A percentile compares a stretch with the other conserved stretches of the same genome.
Evolutionary conservation across 331 rosid genomes (phyloP).

Genomic region (Quercus lobata): DNA sequence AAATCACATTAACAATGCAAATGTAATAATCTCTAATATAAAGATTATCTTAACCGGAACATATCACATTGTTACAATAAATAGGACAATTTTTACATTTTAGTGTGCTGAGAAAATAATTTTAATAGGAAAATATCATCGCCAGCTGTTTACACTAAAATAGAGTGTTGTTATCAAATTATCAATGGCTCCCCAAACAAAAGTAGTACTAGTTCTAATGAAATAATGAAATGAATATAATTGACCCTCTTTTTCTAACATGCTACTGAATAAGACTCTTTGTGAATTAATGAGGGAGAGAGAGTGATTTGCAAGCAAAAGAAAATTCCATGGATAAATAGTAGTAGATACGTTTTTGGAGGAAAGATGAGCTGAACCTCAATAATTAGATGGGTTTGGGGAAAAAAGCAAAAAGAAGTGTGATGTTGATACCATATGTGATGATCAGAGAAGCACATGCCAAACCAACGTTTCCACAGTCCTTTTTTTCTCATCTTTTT

Average conservation of each 20-base stretch:
- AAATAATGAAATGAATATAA: background rate
- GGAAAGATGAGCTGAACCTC: conserved; percentile 70
- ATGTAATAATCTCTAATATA: too few relatives aligned
- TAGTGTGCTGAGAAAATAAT: background rate
- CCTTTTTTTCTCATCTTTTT: conserved; percentile 5
- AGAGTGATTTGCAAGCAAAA: conserved; percentile 42
- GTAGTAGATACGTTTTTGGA: conserved; percentile 11
- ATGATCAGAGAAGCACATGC: conserved; percentile 84
- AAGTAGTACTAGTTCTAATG: background rate
- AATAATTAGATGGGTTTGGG: conserved; percentile 48
- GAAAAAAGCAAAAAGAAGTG: conserved; percentile 48
- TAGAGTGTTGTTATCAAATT: too few relatives aligned
- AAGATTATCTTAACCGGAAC: too few relatives aligned
- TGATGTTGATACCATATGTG: conserved; percentile 62
- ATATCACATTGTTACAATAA: too few relatives aligned
- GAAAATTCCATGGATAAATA: conserved; percentile 43
- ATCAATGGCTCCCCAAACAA: background rate
- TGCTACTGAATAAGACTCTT: conserved; percentile 41
- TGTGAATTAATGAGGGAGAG: conserved; percentile 33
- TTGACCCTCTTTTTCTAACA: conserved; percentile 18
- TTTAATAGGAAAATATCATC: background rate
- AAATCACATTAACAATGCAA: too few relatives aligned
- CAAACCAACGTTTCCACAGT: conserved; percentile 50
- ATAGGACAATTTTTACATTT: background rate
- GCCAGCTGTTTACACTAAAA: background rate